Evolutionary conservation across 106 monocot genomes (phyloP), one percentile per base, ranked within the genome.

Genomic region (Dendrobium catenatum): DNA sequence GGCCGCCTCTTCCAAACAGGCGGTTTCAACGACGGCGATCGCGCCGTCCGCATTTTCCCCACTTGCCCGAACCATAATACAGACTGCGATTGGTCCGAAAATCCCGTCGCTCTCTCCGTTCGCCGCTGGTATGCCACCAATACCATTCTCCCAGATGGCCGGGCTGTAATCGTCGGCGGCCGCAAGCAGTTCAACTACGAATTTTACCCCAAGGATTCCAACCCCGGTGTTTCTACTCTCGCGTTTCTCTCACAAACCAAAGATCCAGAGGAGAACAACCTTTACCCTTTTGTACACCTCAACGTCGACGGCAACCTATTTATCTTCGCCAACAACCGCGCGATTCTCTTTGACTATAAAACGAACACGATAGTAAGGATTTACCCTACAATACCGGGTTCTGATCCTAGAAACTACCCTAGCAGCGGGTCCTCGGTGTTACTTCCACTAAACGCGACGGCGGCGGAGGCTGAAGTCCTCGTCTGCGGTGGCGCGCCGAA

Each of bases 51-150:
- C 77, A 56, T 41, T 5, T 68, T 85, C 77, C 31, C 5, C 18
- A 61, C 81, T 0, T 80, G 85, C 77, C 20, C 18, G 18, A 73
- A 56, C 15, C 13, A 2, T 13, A 51, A 15, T 29, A 11, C 18
- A 42, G 15, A n/a, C 68, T 88, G 86, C 56, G 88, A 88, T 76
- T 93, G 93, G 93, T 20, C 17, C 0, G 93, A 93, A 77, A 33
- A 18, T 72, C 78, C 72, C 10, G 1, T 48, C 6, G 79, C 42
- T 18, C 93, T 93, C 49, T 40, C 80, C 0, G 77, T 80, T 29
- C 86, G 83, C 19, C 84, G 93, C 24, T 93, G 93, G 93, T 93
- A 93, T 51, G 88, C 93, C 37, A 85, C 90, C 79, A 86, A 90
- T 74, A 86, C 90, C 19, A 86, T 93, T 55, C 85, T 93, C 37